Evolutionary conservation across 345 rosid genomes (phyloP).

Genomic region (Capsella bursapastoris): DNA sequence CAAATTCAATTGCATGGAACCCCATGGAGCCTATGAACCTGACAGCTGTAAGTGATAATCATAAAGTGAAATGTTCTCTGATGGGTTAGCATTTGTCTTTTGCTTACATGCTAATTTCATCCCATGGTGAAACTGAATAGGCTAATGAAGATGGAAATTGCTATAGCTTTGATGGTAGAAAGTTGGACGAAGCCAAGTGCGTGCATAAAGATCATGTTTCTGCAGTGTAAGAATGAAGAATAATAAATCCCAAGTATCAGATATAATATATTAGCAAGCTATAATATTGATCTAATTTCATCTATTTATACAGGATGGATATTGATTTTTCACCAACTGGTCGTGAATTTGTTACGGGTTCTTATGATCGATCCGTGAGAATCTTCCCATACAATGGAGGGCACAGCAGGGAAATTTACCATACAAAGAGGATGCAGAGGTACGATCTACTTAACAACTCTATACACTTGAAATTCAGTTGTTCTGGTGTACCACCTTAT

Average conservation of each 20-base stretch:
- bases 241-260: neutral
- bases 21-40: conserved; percentile 99
- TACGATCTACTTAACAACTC: conserved; percentile 30
- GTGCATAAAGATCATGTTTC: conserved; percentile 99
- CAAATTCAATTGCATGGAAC: conserved; percentile 93
- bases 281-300: conserved; percentile 6
- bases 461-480: neutral
- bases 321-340: conserved; percentile 98
- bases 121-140: conserved; percentile 50
- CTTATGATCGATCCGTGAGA: conserved; percentile 95
- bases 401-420: conserved; percentile 90
- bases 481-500: conserved; percentile 5
- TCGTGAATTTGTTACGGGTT: conserved; percentile 96
- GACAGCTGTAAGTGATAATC: conserved; percentile 74
- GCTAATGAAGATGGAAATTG: conserved; percentile 97
- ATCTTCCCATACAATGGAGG: conserved; percentile 93
- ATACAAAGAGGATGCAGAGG: conserved; percentile 99
- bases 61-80: conserved; percentile 22
- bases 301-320: conserved; percentile 71
- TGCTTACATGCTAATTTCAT: neutral
- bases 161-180: conserved; percentile 90
- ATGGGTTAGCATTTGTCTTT: neutral
- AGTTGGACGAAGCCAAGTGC: conserved; percentile 82
- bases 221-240: conserved; percentile 83
- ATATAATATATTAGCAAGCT: neutral